phyloP scores from a whole-genome alignment of 805 yeast genomes.

The Wickerhamomyces ciferrii region DNA sequence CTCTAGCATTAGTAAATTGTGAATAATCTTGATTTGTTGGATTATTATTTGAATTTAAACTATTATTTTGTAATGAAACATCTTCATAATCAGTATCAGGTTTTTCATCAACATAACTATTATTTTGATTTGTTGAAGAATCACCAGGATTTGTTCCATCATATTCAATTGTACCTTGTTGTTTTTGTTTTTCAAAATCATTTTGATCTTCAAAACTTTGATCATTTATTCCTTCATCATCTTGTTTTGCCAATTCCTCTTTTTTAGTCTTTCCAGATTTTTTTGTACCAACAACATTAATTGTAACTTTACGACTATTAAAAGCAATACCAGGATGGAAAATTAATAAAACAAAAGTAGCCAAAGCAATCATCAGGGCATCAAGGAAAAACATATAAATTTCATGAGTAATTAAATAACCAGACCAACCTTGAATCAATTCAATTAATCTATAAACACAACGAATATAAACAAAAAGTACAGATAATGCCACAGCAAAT shows the following conservation, averaged over 20 bases:
- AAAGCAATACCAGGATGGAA: slow-evolving; percentile 50
- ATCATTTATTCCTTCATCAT: not conserved
- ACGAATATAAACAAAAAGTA: slow-evolving; percentile 49
- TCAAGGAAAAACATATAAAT: slow-evolving; percentile 51
- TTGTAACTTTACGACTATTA: slow-evolving; percentile 21
- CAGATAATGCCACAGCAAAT: slow-evolving; percentile 35
- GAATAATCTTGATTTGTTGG: not conserved
- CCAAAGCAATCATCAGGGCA: slow-evolving; percentile 48
- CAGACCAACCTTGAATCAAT: slow-evolving; percentile 51
- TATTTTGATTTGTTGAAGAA: not conserved
- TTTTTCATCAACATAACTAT: not conserved
- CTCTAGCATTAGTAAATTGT: not conserved
- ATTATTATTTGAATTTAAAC: not conserved
- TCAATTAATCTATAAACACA: slow-evolving; percentile 68
- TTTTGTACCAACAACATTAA: not conserved
- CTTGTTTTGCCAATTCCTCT: not conserved
- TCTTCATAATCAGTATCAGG: not conserved
- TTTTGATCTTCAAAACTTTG: not conserved
- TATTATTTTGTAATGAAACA: not conserved
- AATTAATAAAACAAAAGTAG: slow-evolving; percentile 37
- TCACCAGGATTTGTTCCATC: not conserved
- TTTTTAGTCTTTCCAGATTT: not conserved
- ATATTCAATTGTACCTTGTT: not conserved
- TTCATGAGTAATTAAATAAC: slow-evolving; percentile 54
- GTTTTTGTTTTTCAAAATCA: not conserved